Conservation (phyloP, 2,329 filamentous ascomycete genomes). For the Geosmithia flava region DNA sequence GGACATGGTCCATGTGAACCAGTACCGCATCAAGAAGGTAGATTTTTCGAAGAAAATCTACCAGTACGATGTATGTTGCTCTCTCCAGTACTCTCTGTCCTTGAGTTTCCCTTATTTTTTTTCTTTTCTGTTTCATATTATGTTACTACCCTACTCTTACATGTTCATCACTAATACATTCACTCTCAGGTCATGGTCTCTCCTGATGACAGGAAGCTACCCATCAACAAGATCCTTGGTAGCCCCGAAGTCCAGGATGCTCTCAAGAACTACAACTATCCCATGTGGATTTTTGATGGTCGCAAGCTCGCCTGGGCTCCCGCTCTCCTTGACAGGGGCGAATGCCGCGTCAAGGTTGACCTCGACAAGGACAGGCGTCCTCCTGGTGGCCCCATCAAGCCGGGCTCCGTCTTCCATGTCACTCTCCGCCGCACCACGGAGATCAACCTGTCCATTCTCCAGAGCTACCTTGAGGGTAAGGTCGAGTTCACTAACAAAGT, state of each 20-base stretch:
- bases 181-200: slow-evolving; percentile 48
- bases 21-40: slow-evolving; percentile 54
- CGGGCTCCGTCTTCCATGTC: slow-evolving; percentile 36
- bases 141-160: too few species aligned
- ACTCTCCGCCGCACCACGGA: slow-evolving; percentile 51
- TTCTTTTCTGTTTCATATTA: neutral
- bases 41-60: slow-evolving; percentile 49
- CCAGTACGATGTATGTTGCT: slow-evolving; percentile 71
- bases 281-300: slow-evolving; percentile 64
- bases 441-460: slow-evolving; percentile 55
- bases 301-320: slow-evolving; percentile 71
- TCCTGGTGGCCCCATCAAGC: neutral
- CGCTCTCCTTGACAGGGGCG: slow-evolving; percentile 26
- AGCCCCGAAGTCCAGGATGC: slow-evolving; percentile 44
- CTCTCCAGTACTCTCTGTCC: neutral
- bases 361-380: slow-evolving; percentile 38
- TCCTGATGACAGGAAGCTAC: slow-evolving; percentile 24
- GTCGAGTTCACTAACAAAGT: slow-evolving; percentile 52
- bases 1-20: slow-evolving; percentile 53
- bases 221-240: slow-evolving; percentile 64
- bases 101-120: neutral
- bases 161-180: neutral
- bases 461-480: slow-evolving; percentile 50
- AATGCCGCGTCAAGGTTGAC: slow-evolving; percentile 51
- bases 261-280: slow-evolving; percentile 32